Base-by-base conservation (phyloP, 2,329 filamentous ascomycete species). In the Xylariaceae sp. region DNA sequence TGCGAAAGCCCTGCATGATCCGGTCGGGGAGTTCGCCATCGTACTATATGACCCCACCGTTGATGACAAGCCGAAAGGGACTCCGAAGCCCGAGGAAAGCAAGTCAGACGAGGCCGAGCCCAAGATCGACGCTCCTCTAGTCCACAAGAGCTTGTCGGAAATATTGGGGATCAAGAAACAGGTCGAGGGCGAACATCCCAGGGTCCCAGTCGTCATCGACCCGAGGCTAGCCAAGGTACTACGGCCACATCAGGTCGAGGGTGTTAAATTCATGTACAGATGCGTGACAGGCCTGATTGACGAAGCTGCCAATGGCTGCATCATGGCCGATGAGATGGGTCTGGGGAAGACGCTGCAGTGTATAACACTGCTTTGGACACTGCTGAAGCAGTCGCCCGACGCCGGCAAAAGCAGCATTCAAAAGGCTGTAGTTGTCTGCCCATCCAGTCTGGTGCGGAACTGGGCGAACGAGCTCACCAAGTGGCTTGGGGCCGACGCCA, bases 301-400 rank as follows among this genome's bases (percentile, higher is more conserved):
- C 50, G 74, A 83, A 23, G 90, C 90, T 49, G 92, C 92, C 31
- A 85, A 95, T 57, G 92, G 92, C 2, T 98, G 92, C 61, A 98
- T 98, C 56, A 98, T 98, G 92, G 92, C 92, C 33, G 92, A 98
- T 57, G 92, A 95, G 57, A 98, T 98, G 92, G 92, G 92, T 48
- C 66, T 98, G 19, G 92, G 92, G 36, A 98, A 98, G 64, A 98
- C 92, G 13, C 63, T 98, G 27, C 92, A 98, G 66, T 98, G 92
- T 59, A 98, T 98, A 51, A 77, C 92, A 1, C 72, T 98, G 31
- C 81, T 98, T 70, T 98, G 92, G 92, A 98, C 92, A 2, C 64
- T 98, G 2, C 65, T 98, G 12, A 96, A 95, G 58, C 92, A 98
- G 55, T 94, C 89, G 0, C 86, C 92, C 0, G 87, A 95, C 25